Evolutionary conservation across 2,329 filamentous ascomycete genomes (phyloP).

Genomic region (Talaromyces sp.): DNA sequence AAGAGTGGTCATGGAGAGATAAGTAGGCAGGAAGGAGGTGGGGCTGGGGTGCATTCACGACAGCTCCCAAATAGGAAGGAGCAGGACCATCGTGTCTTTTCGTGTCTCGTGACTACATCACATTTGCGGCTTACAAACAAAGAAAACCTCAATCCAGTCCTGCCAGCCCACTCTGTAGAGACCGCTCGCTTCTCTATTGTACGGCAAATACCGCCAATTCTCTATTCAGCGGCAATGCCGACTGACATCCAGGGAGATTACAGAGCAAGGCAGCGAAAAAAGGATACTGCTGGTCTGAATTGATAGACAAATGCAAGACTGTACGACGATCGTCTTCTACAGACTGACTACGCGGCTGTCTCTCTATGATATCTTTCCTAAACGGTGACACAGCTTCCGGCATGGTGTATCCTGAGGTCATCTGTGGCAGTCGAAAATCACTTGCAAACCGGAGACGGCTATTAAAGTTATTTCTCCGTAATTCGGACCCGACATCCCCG

Average conservation of each 20-base stretch:
- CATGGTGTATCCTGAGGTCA: background rate
- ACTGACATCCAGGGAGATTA: background rate
- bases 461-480: background rate
- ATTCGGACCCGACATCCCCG: background rate
- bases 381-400: background rate
- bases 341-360: background rate
- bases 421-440: background rate
- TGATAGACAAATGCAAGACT: background rate
- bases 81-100: background rate
- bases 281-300: background rate
- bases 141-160: background rate
- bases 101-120: background rate
- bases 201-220: background rate
- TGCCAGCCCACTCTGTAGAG: background rate
- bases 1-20: background rate
- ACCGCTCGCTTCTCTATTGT: background rate
- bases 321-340: background rate
- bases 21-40: background rate
- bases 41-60: background rate
- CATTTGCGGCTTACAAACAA: background rate
- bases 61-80: background rate
- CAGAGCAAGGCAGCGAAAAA: background rate
- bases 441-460: background rate
- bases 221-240: background rate
- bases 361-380: background rate